Percentiles rank a stretch among this genome's conserved stretches.
phyloP scores from a whole-genome alignment of 2,329 filamentous ascomycete species.

The Macrophomina pseudophaseolina region DNA sequence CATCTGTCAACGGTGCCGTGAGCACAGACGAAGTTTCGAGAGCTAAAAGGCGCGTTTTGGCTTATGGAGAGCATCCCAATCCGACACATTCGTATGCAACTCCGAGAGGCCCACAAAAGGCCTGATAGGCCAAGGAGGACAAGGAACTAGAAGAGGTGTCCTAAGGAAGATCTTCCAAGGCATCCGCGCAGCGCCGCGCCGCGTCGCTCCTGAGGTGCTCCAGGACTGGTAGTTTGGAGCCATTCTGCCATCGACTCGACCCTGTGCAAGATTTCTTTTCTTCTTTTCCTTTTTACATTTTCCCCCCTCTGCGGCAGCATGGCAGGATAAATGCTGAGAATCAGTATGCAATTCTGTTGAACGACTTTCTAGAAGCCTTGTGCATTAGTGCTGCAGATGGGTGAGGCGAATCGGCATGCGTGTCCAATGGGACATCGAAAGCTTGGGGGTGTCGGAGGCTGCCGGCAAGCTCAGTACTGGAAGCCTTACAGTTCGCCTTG shows the following conservation, averaged over 20 bases:
- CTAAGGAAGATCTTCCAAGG: background rate
- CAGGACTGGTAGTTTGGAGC: no score
- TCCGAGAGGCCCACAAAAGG: background rate
- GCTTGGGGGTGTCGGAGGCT: background rate
- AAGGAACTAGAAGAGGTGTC: background rate
- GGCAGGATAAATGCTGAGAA: no score
- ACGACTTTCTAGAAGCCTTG: background rate
- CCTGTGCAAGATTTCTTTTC: no score
- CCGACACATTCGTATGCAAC: background rate
- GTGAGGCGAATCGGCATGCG: background rate
- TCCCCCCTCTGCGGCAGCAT: no score
- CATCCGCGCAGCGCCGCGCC: background rate
- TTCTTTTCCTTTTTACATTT: no score
- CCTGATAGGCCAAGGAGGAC: background rate
- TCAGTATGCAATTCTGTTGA: background rate
- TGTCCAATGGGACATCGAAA: background rate
- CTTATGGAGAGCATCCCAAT: background rate
- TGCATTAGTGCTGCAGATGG: background rate
- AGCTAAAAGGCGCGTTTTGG: background rate
- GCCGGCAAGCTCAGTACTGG: background rate
- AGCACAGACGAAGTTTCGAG: background rate
- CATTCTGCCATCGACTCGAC: no score
- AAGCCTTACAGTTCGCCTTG: constrained; percentile 4
- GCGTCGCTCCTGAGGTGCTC: background rate
- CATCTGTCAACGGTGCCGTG: background rate